Conservation (phyloP, 2,329 filamentous ascomycete genomes). For the Chaetomium strumarium region DNA sequence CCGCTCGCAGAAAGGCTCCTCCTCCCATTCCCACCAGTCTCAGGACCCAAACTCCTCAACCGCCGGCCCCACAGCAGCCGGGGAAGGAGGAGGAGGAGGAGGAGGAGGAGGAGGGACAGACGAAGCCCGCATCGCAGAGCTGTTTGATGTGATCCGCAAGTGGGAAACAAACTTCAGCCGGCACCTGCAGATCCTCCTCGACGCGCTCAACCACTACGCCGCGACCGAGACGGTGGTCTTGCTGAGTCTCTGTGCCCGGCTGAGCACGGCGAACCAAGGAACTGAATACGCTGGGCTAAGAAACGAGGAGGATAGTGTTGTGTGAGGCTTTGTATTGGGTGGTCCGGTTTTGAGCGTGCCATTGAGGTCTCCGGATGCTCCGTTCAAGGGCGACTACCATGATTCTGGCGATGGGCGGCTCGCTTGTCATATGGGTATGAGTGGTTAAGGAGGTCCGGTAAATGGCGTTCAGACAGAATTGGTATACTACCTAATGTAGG, state of each 20-base stretch:
- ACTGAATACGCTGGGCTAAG: conserved; percentile 57
- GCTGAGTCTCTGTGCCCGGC: conserved; percentile 74
- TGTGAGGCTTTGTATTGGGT: not conserved
- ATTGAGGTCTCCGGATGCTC: too few species aligned
- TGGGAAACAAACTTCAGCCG: conserved; percentile 92
- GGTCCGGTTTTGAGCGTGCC: too few species aligned
- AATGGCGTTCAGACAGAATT: too few species aligned
- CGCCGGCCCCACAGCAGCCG: conserved; percentile 27
- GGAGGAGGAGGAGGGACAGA: conserved; percentile 30
- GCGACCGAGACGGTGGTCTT: conserved; percentile 95
- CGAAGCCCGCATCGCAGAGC: conserved; percentile 57
- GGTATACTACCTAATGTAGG: too few species aligned
- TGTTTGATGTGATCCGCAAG: conserved; percentile 81
- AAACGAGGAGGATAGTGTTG: conserved; percentile 48
- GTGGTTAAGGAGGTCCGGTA: too few species aligned
- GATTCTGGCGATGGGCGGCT: too few species aligned
- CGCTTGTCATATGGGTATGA: too few species aligned
- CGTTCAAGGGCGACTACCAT: too few species aligned
- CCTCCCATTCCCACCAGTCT: not conserved
- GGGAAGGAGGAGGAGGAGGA: conserved; percentile 29
- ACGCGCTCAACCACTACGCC: conserved; percentile 93
- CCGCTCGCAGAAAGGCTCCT: conserved; percentile 33
- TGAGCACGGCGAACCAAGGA: conserved; percentile 77
- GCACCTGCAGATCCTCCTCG: conserved; percentile 87
- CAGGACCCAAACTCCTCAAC: conserved; percentile 15